Percentiles rank a stretch among this genome's conserved stretches.
phyloP scores from a whole-genome alignment of 1,139 yeast species.

The Saccharomyces hybrid region DNA sequence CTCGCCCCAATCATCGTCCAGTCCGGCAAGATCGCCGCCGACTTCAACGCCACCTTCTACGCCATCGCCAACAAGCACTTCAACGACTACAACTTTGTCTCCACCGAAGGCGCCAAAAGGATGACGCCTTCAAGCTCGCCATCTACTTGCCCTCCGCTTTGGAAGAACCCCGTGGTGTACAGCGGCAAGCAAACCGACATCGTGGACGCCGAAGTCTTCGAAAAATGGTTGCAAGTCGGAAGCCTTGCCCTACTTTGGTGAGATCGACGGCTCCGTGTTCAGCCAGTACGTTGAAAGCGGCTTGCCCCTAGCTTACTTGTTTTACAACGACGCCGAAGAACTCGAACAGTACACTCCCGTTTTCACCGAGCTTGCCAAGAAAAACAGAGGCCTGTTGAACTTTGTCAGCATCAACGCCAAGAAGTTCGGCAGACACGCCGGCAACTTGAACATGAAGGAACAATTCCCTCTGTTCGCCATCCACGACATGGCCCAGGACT shows the following conservation, averaged over 20 bases:
- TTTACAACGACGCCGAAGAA: constrained; percentile 65
- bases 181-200: constrained; percentile 25
- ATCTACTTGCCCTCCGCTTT: constrained; percentile 19
- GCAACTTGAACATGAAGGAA: constrained; percentile 75
- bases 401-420: constrained; percentile 84
- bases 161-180: constrained; percentile 40
- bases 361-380: constrained; percentile 59
- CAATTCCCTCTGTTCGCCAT: constrained; percentile 87
- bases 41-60: constrained; percentile 26
- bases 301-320: constrained; percentile 80
- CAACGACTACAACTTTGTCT: constrained; percentile 17
- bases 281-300: constrained; percentile 62
- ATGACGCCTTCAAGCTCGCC: constrained; percentile 35
- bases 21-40: constrained; percentile 19
- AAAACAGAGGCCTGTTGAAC: constrained; percentile 72
- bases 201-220: constrained; percentile 34
- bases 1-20: constrained; percentile 33
- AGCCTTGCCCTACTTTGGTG: constrained; percentile 83
- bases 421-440: constrained; percentile 82
- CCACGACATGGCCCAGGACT: constrained; percentile 60
- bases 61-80: constrained; percentile 21
- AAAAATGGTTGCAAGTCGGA: constrained; percentile 61
- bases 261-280: constrained; percentile 78
- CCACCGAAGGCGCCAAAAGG: constrained; percentile 17
- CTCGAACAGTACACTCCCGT: constrained; percentile 47